Evolutionary conservation across 352 stramenopile genomes (phyloP).

Genomic region (Phytophthora fragariaefolia): DNA sequence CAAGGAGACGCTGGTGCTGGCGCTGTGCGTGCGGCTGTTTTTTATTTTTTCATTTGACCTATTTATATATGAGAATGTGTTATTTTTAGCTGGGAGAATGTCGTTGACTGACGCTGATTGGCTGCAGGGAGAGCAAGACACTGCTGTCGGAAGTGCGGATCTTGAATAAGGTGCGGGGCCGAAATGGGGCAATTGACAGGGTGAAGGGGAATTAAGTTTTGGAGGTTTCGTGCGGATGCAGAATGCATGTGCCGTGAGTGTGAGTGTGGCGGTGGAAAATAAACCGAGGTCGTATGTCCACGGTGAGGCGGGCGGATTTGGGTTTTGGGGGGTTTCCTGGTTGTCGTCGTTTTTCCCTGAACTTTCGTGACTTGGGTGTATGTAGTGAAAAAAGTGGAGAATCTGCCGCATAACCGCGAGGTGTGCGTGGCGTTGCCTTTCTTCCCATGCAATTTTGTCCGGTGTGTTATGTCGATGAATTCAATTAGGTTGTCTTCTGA

Average conservation of each 20-base stretch:
- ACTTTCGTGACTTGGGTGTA: neutral
- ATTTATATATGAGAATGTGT: no score
- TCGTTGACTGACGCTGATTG: neutral
- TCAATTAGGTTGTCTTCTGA: neutral
- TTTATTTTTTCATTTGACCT: neutral
- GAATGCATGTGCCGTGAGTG: conserved; percentile 70
- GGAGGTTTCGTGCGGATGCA: conserved; percentile 27
- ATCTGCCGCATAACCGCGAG: conserved; percentile 66
- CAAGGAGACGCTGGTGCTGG: conserved; percentile 60
- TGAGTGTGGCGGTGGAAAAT: conserved; percentile 76
- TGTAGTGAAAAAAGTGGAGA: conserved; percentile 57
- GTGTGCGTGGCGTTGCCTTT: conserved; percentile 61
- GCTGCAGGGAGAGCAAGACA: conserved; percentile 65
- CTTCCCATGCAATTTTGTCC: conserved; percentile 70
- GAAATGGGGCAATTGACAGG: neutral
- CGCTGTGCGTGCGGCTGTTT: conserved; percentile 40
- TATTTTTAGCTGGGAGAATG: no score
- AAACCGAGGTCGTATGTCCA: conserved; percentile 63
- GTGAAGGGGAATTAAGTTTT: neutral
- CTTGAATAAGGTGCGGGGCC: conserved; percentile 62
- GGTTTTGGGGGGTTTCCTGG: neutral
- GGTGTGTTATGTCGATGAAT: conserved; percentile 24
- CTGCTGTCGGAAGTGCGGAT: conserved; percentile 74
- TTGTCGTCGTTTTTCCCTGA: no score
- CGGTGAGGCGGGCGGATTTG: conserved; percentile 28